Evolutionary conservation across 352 stramenopile genomes (phyloP).

Genomic region (Elongisporangium senticosum): DNA sequence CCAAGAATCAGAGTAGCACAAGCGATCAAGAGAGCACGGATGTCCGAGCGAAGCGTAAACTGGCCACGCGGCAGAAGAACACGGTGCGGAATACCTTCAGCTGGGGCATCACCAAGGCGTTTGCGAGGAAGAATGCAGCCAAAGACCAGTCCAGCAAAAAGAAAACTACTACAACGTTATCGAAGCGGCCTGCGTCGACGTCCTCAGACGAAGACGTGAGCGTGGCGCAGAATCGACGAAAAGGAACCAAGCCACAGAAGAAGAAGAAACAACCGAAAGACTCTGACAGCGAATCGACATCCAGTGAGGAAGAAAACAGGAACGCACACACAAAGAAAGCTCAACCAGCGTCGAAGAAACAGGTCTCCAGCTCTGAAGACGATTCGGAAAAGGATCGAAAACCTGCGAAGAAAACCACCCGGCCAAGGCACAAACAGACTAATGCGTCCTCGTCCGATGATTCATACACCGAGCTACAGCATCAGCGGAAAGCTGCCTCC

Average conservation of each 20-base stretch:
- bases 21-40: constrained; percentile 14
- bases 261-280: constrained; percentile 4
- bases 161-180: constrained; percentile 4
- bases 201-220: constrained; percentile 13
- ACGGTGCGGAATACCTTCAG: constrained; percentile 67
- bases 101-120: constrained; percentile 66
- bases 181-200: background rate
- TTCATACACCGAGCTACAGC: too few relatives aligned
- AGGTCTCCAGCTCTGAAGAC: background rate
- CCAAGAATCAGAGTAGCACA: constrained; percentile 2
- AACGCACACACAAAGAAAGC: background rate
- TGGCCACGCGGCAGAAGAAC: constrained; percentile 21
- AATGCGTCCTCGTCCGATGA: too few relatives aligned
- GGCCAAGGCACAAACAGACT: background rate
- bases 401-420: constrained; percentile 1
- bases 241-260: constrained; percentile 1
- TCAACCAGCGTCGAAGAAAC: background rate
- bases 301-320: constrained; percentile 11
- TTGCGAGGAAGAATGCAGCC: constrained; percentile 43
- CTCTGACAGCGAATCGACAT: constrained; percentile 6
- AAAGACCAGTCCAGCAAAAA: constrained; percentile 7
- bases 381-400: too few relatives aligned
- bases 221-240: background rate
- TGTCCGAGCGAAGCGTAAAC: constrained; percentile 9
- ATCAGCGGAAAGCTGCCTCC: too few relatives aligned